These are phyloP conservation scores for Sugiyamaella smithiae DNA, from an alignment of 805 yeast species.

Conservation along the genomic window DNA sequence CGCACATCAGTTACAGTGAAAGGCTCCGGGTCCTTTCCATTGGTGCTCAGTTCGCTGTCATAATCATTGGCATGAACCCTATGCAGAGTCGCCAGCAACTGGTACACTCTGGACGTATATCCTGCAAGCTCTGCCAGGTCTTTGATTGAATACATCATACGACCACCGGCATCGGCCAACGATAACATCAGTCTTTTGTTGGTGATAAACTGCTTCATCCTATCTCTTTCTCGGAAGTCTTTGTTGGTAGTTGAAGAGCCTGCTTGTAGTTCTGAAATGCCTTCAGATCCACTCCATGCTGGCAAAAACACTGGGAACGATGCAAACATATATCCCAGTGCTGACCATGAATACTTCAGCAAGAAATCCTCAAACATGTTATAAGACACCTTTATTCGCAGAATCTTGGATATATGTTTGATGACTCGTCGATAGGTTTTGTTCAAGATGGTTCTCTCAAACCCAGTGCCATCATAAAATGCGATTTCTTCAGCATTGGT, in stretches of 20 bases:
- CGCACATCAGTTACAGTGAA: slow-evolving; percentile 49
- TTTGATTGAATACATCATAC: slow-evolving; percentile 91
- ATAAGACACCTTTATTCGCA: slow-evolving; percentile 61
- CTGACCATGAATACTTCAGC: slow-evolving; percentile 91
- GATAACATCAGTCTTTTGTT: slow-evolving; percentile 88
- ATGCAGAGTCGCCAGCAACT: slow-evolving; percentile 71
- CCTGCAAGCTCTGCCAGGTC: slow-evolving; percentile 91
- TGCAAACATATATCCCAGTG: slow-evolving; percentile 87
- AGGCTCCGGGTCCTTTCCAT: slow-evolving; percentile 14
- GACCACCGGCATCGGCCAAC: slow-evolving; percentile 91
- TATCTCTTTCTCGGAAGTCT: slow-evolving; percentile 33
- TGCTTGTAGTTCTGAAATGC: slow-evolving; percentile 20
- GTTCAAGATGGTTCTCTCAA: slow-evolving; percentile 67
- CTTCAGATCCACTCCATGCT: slow-evolving; percentile 37
- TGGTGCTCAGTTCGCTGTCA: slow-evolving; percentile 8
- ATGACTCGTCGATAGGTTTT: slow-evolving; percentile 57
- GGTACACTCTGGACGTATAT: slow-evolving; percentile 81
- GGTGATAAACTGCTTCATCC: slow-evolving; percentile 85
- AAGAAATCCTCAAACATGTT: slow-evolving; percentile 80
- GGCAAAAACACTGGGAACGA: slow-evolving; percentile 82
- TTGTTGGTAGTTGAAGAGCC: slow-evolving; percentile 15
- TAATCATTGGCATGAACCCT: slow-evolving; percentile 63
- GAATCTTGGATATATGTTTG: slow-evolving; percentile 52
- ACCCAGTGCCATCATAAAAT: slow-evolving; percentile 81
- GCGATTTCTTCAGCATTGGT: slow-evolving; percentile 92